Conservation (phyloP, 2,329 filamentous ascomycete genomes). For the Ceratocystis alfenasii region DNA sequence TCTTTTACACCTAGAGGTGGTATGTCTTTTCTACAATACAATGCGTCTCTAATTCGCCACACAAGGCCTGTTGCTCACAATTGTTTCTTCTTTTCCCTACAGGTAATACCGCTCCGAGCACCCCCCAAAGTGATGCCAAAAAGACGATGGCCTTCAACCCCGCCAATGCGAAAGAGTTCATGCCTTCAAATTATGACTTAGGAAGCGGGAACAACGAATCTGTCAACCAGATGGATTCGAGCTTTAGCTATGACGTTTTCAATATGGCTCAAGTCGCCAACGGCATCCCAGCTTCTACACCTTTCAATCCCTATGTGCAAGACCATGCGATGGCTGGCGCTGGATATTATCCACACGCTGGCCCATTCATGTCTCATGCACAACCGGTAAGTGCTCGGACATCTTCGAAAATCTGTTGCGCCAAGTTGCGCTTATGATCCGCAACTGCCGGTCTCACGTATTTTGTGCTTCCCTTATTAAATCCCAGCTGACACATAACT, state of each 20-base stretch:
- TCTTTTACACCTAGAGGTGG: conserved; percentile 65
- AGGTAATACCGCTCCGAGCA: conserved; percentile 20
- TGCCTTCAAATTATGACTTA: conserved; percentile 30
- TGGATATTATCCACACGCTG: conserved; percentile 54
- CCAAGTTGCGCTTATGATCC: not conserved
- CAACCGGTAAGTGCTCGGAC: conserved; percentile 44
- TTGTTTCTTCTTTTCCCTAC: not conserved
- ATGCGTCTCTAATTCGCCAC: too few relatives aligned
- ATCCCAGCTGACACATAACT: not conserved
- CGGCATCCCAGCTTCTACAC: conserved; percentile 36
- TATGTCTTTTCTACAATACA: not conserved
- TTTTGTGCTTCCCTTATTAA: not conserved
- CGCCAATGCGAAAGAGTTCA: conserved; percentile 47
- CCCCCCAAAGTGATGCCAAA: conserved; percentile 24
- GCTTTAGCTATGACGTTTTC: conserved; percentile 47
- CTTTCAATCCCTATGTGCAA: conserved; percentile 66
- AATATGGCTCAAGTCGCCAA: conserved; percentile 45
- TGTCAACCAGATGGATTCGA: conserved; percentile 19
- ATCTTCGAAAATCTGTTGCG: not conserved
- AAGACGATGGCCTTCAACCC: conserved; percentile 40
- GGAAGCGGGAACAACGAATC: conserved; percentile 13
- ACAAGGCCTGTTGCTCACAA: not conserved
- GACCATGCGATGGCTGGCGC: conserved; percentile 51
- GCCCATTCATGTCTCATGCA: conserved; percentile 39
- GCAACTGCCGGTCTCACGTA: not conserved